These are phyloP conservation scores for Phytophthora ramorum DNA, from an alignment of 352 stramenopile species.

Conservation along the genomic window DNA sequence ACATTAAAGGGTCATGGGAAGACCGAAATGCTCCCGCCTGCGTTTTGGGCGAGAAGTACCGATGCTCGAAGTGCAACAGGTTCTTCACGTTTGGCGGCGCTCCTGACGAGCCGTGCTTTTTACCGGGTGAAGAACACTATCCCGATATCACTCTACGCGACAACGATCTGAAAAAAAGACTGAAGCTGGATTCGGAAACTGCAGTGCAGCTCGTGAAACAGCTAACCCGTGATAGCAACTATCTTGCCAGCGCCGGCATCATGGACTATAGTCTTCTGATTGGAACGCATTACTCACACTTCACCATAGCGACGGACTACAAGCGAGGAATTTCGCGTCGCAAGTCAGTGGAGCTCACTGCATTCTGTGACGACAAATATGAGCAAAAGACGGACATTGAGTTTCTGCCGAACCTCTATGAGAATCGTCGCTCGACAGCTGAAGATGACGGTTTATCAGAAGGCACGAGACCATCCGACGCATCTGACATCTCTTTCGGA, in stretches of 20 bases:
- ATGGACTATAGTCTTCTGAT: slow-evolving; percentile 94
- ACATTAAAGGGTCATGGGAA: slow-evolving; percentile 93
- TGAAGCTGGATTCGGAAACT: slow-evolving; percentile 67
- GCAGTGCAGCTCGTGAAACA: slow-evolving; percentile 77
- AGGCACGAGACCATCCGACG: slow-evolving; percentile 34
- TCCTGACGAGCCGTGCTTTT: slow-evolving; percentile 51
- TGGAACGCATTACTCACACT: slow-evolving; percentile 86
- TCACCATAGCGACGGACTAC: slow-evolving; percentile 66
- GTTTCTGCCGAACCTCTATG: slow-evolving; percentile 50
- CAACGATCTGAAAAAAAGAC: slow-evolving; percentile 87
- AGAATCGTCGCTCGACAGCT: slow-evolving; percentile 30
- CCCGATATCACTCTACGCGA: slow-evolving; percentile 84
- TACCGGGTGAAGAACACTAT: slow-evolving; percentile 76
- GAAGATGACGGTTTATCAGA: slow-evolving; percentile 34
- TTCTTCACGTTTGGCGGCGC: slow-evolving; percentile 81
- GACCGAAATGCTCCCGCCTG: slow-evolving; percentile 84
- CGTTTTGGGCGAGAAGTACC: slow-evolving; percentile 78
- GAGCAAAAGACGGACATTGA: slow-evolving; percentile 38
- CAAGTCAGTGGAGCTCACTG: slow-evolving; percentile 42
- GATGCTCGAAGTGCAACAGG: slow-evolving; percentile 86
- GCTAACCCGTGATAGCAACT: slow-evolving; percentile 85
- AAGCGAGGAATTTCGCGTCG: slow-evolving; percentile 36
- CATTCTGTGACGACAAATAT: slow-evolving; percentile 31
- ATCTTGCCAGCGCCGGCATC: slow-evolving; percentile 83
- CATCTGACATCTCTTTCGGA: slow-evolving; percentile 28